These are phyloP conservation scores for Cytospora piceicola DNA, from an alignment of 2,329 filamentous ascomycete species.

Conservation along the genomic window DNA sequence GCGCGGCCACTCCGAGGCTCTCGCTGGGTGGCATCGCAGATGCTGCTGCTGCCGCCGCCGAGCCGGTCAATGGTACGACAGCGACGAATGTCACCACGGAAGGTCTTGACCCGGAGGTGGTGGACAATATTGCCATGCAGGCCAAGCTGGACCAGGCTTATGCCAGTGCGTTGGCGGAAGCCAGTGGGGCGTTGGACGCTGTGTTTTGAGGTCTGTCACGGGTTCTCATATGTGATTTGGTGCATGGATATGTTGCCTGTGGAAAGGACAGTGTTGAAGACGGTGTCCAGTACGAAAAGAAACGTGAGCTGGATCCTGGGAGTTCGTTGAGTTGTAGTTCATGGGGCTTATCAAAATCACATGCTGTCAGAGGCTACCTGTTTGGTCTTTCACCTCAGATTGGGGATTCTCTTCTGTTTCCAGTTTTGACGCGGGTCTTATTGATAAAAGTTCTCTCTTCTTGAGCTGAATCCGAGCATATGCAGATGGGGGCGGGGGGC, in stretches of 20 bases:
- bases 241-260: not conserved
- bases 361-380: not conserved
- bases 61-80: conserved; percentile 18
- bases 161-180: conserved; percentile 7
- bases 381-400: not conserved
- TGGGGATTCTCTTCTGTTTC: not conserved
- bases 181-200: not conserved
- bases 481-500: no score
- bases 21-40: not conserved
- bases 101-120: not conserved
- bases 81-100: conserved; percentile 9
- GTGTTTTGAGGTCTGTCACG: conserved; percentile 8
- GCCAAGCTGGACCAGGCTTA: conserved; percentile 25
- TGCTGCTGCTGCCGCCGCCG: not conserved
- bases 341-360: no score
- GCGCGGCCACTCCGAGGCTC: conserved; percentile 7
- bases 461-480: not conserved
- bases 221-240: not conserved
- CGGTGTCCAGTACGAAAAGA: not conserved
- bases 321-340: not conserved
- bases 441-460: not conserved
- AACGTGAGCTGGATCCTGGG: not conserved
- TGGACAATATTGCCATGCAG: conserved; percentile 18
- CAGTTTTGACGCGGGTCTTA: not conserved
- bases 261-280: not conserved